These are phyloP conservation scores for Globisporangium emineosum DNA, from an alignment of 352 stramenopile genomes.

Conservation along the genomic window DNA sequence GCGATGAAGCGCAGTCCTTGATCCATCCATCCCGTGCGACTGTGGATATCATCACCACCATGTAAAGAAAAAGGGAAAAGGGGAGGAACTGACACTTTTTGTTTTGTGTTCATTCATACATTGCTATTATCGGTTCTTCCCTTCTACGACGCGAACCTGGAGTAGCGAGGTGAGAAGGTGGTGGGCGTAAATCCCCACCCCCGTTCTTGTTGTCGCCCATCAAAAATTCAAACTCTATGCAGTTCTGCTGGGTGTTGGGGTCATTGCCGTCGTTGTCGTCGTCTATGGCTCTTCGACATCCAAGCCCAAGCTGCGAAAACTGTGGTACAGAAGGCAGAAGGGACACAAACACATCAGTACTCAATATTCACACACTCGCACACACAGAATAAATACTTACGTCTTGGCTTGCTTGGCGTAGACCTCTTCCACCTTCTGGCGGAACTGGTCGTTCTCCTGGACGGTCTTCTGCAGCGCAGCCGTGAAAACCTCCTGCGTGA, in stretches of 20 bases:
- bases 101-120: neutral
- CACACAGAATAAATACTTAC: constrained; percentile 32
- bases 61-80: neutral
- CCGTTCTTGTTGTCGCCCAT: neutral
- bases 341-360: neutral
- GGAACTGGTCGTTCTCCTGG: constrained; percentile 58
- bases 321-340: constrained; percentile 17
- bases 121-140: neutral
- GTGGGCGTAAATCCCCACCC: too few species aligned
- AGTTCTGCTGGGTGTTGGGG: neutral
- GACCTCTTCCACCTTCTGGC: constrained; percentile 63
- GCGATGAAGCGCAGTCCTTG: constrained; percentile 15
- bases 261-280: neutral
- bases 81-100: neutral
- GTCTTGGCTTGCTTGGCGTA: constrained; percentile 64
- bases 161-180: constrained; percentile 1
- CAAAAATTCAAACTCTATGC: constrained; percentile 16
- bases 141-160: constrained; percentile 5
- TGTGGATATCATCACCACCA: neutral
- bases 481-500: constrained; percentile 65
- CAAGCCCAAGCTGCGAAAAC: constrained; percentile 70
- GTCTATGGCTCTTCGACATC: constrained; percentile 49
- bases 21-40: neutral
- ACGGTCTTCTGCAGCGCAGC: constrained; percentile 69
- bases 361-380: neutral